phyloP scores from a whole-genome alignment of 495 filamentous ascomycete genomes.

The Chaetomidium leptoderma region DNA sequence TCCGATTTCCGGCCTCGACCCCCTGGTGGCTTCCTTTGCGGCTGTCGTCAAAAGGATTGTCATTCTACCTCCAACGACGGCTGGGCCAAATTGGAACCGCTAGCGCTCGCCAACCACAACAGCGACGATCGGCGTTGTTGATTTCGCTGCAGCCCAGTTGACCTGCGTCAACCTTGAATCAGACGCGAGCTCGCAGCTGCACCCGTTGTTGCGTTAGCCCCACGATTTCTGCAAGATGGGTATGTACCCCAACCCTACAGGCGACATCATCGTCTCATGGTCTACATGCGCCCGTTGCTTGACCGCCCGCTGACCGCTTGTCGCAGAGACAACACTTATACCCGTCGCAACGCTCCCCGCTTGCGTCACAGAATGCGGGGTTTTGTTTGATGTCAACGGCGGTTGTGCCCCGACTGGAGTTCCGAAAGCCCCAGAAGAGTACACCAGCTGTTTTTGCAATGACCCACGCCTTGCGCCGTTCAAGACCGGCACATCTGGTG shows the following conservation, averaged over 20 bases:
- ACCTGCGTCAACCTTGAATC: not conserved
- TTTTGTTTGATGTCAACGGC: constrained; percentile 53
- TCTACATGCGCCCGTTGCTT: not conserved
- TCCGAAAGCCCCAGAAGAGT: constrained; percentile 23
- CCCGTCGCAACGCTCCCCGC: constrained; percentile 45
- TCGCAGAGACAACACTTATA: constrained; percentile 40
- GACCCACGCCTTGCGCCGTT: constrained; percentile 41
- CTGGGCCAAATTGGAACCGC: not conserved
- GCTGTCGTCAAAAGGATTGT: not conserved
- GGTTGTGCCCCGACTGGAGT: constrained; percentile 46
- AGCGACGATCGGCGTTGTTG: not conserved
- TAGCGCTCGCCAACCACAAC: not conserved
- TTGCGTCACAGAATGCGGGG: constrained; percentile 45
- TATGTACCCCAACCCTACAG: not conserved
- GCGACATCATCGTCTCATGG: not conserved
- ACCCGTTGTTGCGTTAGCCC: not conserved
- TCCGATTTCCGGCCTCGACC: not conserved
- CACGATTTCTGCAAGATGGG: constrained; percentile 3
- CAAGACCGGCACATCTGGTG: constrained; percentile 36
- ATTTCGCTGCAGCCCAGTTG: not conserved
- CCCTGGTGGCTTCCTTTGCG: not conserved
- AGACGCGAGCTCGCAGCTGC: not conserved
- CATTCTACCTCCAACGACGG: not conserved
- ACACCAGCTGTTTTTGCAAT: constrained; percentile 48
- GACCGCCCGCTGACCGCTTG: not conserved